Base-by-base conservation (phyloP, 495 filamentous ascomycete species). In the Penicillium maclennaniae region DNA sequence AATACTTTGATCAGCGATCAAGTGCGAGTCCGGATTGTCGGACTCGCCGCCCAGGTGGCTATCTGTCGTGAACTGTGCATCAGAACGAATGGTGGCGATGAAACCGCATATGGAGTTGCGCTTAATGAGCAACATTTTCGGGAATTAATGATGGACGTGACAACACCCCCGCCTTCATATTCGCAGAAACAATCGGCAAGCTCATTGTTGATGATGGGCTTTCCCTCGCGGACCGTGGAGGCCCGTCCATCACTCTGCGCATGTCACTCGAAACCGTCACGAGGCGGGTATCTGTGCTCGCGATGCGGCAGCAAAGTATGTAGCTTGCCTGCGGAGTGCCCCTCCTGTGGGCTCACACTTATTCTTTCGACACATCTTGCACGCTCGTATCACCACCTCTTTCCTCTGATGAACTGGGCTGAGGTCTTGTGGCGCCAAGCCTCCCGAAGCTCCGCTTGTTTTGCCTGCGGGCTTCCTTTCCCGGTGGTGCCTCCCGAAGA, bases 281-380 rank as follows among this genome's bases (percentile, higher is more conserved):
- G 85, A 28, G 91, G 91, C n/a, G 92, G 93, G 0, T 99, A 97
- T 70, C 70, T 85, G 19, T 99, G 93, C 74, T 91, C 91, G 15
- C 79, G 93, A 48, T 98, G 93, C 77, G 81, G 79, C 27, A 83
- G 81, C 62, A 95, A 95, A 71, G 92, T 97, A 49, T 98, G 93
- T 77, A 81, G 83, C 48, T 78, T 98, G 36, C 93, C 93, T n/a
- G 82, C 87, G 27, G 88, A 93, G 64, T 98, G 93, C 61, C 92
- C 93, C 14, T 83, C 85, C 7, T 98, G 93, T 67, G 84, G 88
- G 7, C 82, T 98, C 19, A 97, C 91, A n/a, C 78, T 97, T 23
- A 92, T 97, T 47, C 79, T 96, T 1, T 93, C 88, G n/a, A 98
- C 95, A 1, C 93, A 98, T 74, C 75, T 98, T 31, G 93, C 93